phyloP scores from a whole-genome alignment of 2,329 filamentous ascomycete genomes.

The Trichoderma breve region DNA sequence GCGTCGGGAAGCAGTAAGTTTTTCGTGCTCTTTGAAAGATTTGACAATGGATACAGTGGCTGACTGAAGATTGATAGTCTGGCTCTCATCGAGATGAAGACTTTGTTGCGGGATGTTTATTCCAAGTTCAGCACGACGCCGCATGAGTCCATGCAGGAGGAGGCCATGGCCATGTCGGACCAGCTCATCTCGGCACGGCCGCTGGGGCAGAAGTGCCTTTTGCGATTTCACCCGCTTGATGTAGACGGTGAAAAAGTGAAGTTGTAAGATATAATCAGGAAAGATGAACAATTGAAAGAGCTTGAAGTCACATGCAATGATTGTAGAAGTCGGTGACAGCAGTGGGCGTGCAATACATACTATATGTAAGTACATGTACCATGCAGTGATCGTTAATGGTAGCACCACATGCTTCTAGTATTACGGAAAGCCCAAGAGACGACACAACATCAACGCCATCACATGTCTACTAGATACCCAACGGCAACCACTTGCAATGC shows the following conservation, averaged over 20 bases:
- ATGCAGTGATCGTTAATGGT: background rate
- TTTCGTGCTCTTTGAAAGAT: background rate
- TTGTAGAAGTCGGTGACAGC: background rate
- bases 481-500: background rate
- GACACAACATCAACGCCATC: background rate
- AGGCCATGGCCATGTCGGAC: constrained; percentile 63
- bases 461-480: background rate
- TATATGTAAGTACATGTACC: background rate
- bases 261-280: background rate
- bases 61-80: constrained; percentile 35
- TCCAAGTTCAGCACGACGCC: constrained; percentile 55
- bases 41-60: background rate
- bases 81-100: constrained; percentile 67
- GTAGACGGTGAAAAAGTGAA: background rate
- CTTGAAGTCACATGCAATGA: background rate
- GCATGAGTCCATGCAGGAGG: constrained; percentile 51
- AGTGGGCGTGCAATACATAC: background rate
- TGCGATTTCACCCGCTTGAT: constrained; percentile 46
- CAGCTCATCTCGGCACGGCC: constrained; percentile 67
- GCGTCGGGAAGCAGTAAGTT: constrained; percentile 65
- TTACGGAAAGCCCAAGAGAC: background rate
- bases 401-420: background rate
- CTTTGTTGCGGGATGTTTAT: constrained; percentile 61
- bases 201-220: constrained; percentile 55
- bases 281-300: background rate